Evolutionary conservation across 192 early-diverging fungal genomes (phyloP).

Genomic region (Rhizophagus clarus): DNA sequence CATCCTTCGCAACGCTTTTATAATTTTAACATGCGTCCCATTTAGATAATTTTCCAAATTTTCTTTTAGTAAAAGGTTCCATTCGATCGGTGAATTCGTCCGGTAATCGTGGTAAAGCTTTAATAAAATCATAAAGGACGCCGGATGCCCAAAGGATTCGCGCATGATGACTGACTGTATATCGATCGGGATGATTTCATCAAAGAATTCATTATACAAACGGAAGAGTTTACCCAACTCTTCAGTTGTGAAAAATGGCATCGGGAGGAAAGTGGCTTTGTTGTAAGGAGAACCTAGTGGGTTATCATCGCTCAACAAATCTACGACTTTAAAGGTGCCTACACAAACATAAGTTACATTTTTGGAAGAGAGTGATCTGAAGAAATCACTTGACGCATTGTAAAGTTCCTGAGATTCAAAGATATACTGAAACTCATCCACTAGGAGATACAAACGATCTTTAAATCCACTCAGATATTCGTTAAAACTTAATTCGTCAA

Average conservation of each 20-base stretch:
- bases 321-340: slow-evolving; percentile 9
- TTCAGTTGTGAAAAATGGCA: slow-evolving; percentile 27
- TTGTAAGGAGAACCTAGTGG: slow-evolving; percentile 10
- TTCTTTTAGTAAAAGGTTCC: not conserved
- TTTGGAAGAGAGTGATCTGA: no score
- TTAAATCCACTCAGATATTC: not conserved
- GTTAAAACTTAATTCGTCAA: not conserved
- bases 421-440: slow-evolving; percentile 30
- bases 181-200: not conserved
- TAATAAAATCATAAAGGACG: not conserved
- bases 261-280: slow-evolving; percentile 9
- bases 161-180: not conserved
- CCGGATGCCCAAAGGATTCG: not conserved
- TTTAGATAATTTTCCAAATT: not conserved
- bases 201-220: slow-evolving; percentile 1
- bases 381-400: no score
- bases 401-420: not conserved
- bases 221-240: slow-evolving; percentile 20
- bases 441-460: slow-evolving; percentile 16
- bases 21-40: slow-evolving; percentile 12
- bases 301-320: not conserved
- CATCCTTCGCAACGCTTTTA: no score
- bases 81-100: not conserved
- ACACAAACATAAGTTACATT: not conserved
- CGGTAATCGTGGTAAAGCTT: not conserved